Conservation (phyloP, 129 eudicot species). For the Saussurea involucrata region DNA sequence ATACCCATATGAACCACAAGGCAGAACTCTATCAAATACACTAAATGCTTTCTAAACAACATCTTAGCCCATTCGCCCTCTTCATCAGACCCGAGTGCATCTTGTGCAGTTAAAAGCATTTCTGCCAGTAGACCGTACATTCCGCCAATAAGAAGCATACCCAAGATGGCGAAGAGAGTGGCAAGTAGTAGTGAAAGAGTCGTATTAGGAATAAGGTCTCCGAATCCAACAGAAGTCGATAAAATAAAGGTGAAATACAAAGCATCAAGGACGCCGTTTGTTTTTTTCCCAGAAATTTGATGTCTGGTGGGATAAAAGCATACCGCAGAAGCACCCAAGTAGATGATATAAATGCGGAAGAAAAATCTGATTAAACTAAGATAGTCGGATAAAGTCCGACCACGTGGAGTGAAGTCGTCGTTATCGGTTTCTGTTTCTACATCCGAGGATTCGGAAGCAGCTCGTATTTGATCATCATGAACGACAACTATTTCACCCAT, state of each 20-base stretch:
- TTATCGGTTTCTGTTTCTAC: too few species aligned
- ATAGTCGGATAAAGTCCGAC: too few species aligned
- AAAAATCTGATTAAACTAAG: too few species aligned
- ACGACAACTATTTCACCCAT: not conserved
- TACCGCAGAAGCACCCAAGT: constrained; percentile 49
- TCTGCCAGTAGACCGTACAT: not conserved
- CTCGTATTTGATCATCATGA: too few species aligned
- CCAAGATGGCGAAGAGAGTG: constrained; percentile 72
- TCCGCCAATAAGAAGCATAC: constrained; percentile 72
- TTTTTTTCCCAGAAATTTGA: constrained; percentile 64
- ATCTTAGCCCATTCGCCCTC: too few species aligned
- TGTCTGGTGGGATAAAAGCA: constrained; percentile 65
- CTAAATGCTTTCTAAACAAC: constrained; percentile 38
- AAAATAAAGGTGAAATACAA: constrained; percentile 83
- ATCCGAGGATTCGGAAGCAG: too few species aligned
- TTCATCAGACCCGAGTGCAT: too few species aligned
- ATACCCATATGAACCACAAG: constrained; percentile 51
- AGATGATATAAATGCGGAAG: constrained; percentile 12
- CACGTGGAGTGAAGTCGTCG: too few species aligned
- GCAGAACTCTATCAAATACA: constrained; percentile 25
- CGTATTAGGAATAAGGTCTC: constrained; percentile 77
- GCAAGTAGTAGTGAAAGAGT: constrained; percentile 55
- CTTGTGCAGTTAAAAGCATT: not conserved
- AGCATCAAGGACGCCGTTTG: constrained; percentile 57
- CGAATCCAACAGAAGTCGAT: constrained; percentile 92